Evolutionary conservation across 495 filamentous ascomycete genomes (phyloP).

Genomic region (Aspergillus homomorphus): DNA sequence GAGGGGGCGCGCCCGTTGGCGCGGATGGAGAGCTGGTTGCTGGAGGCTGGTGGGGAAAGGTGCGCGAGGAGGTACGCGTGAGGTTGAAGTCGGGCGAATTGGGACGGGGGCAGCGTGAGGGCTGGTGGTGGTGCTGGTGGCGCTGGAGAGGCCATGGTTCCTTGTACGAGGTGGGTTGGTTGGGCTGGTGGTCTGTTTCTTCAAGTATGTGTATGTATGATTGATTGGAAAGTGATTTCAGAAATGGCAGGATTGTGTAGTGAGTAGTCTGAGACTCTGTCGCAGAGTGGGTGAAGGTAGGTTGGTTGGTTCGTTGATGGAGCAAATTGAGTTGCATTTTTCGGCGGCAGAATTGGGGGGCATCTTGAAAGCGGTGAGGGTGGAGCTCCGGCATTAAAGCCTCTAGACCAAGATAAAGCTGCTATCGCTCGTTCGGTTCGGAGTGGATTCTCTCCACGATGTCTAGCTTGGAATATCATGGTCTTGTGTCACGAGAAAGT

Average conservation of each 20-base stretch:
- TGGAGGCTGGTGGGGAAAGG: slow-evolving; percentile 60
- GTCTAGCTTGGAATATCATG: too few species aligned
- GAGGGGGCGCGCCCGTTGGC: slow-evolving; percentile 73
- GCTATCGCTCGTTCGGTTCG: background rate
- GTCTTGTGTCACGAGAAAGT: too few species aligned
- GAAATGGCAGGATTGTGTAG: background rate
- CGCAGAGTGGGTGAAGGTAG: background rate
- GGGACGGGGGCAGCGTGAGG: slow-evolving; percentile 71
- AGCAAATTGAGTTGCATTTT: background rate
- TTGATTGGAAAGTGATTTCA: background rate
- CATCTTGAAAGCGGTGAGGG: background rate
- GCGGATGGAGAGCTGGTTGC: slow-evolving; percentile 56
- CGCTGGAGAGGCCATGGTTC: slow-evolving; percentile 22
- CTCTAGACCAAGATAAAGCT: too few species aligned
- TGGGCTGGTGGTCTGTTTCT: background rate
- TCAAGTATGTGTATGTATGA: background rate
- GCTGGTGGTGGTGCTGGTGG: slow-evolving; percentile 37
- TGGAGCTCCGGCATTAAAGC: background rate
- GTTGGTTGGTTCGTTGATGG: background rate
- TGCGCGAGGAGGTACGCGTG: slow-evolving; percentile 85
- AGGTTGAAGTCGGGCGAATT: slow-evolving; percentile 88
- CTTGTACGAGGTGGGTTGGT: background rate
- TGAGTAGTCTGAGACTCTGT: background rate
- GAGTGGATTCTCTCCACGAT: too few species aligned
- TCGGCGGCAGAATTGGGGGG: slow-evolving; percentile 3